These are phyloP conservation scores for Fusarium foetens DNA, from an alignment of 2,329 filamentous ascomycete species.

Conservation along the genomic window DNA sequence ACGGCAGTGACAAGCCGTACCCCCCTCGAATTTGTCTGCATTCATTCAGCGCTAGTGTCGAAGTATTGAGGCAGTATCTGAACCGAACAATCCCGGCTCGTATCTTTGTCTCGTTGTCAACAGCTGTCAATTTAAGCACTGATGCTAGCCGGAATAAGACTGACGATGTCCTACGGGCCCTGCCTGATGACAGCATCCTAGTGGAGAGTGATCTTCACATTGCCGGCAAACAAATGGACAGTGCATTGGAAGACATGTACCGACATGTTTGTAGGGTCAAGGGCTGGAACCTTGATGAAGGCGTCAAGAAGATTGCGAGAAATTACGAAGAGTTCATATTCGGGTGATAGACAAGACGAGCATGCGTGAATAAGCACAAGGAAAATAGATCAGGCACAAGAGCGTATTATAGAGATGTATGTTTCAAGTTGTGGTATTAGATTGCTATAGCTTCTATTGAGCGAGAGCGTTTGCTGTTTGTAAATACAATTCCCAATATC, in stretches of 20 bases:
- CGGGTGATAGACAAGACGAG: constrained; percentile 54
- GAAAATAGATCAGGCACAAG: neutral
- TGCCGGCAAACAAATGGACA: constrained; percentile 85
- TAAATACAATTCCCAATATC: neutral
- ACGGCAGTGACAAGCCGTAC: constrained; percentile 65
- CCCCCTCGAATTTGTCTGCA: constrained; percentile 93
- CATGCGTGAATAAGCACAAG: neutral
- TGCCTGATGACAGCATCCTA: constrained; percentile 82
- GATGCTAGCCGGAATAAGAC: constrained; percentile 59
- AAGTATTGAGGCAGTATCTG: constrained; percentile 82
- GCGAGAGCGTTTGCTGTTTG: constrained; percentile 6
- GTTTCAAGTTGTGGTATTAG: constrained; percentile 26
- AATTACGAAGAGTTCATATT: constrained; percentile 86
- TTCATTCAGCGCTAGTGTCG: constrained; percentile 84
- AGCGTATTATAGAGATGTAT: neutral
- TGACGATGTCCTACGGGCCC: constrained; percentile 72
- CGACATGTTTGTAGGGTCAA: constrained; percentile 81
- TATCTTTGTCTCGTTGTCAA: constrained; percentile 90
- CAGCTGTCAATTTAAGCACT: constrained; percentile 79
- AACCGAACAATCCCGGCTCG: constrained; percentile 76
- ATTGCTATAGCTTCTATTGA: constrained; percentile 27
- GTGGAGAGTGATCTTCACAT: constrained; percentile 91
- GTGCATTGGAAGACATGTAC: constrained; percentile 77
- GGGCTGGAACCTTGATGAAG: constrained; percentile 79
- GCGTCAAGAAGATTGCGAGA: constrained; percentile 70